Base-by-base conservation (phyloP, 257 asterid species). In the Lithospermum erythrorhizon region DNA sequence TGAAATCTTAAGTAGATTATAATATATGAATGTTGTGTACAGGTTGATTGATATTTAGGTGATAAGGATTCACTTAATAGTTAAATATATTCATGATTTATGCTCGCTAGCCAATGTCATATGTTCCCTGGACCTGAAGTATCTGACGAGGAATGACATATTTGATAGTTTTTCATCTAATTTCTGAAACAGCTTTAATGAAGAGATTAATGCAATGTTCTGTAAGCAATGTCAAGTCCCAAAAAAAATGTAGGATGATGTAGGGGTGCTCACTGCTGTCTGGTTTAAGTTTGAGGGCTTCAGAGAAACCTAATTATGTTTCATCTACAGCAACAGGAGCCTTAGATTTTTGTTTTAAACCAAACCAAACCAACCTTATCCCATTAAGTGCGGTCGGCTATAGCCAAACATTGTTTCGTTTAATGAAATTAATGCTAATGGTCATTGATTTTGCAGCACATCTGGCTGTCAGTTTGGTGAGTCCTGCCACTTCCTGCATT, bases 391-490 rank as follows among this genome's bases (percentile, higher is more conserved):
- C n/a, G n/a, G n/a, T n/a, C n/a, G n/a, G n/a, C n/a, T n/a, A 1
- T 52, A 20, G 22, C 10, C 16, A 8, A 5, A 17, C 9, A 52
- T 8, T n/a, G 21, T 52, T 17, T 52, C n/a, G 13, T 52, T n/a
- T 52, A 4, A 18, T 17, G 55, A 8, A 41, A 52, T 55, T 55
- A 24, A 55, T 55, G 7, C 3, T 62, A 16, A 62, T 25, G 49
- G 23, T 24, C 4, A 67, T 63, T 19, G 48, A 45, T 1, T 4
- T 19, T 66, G 83, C 95, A 86, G 86, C 69, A 59, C 83, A 59
- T 77, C 91, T 51, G 95, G 95, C 19, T 86, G 95, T 65, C 94
- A 85, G 21, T 87, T 84, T 45, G 95, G 95, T 35, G 95, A 87
- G 70, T 73, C 79, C 41, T 87, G 95, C 82, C 94, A 87, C 76